These are phyloP conservation scores for Trifolium repens DNA, from an alignment of 306 rosid species.

Conservation along the genomic window DNA sequence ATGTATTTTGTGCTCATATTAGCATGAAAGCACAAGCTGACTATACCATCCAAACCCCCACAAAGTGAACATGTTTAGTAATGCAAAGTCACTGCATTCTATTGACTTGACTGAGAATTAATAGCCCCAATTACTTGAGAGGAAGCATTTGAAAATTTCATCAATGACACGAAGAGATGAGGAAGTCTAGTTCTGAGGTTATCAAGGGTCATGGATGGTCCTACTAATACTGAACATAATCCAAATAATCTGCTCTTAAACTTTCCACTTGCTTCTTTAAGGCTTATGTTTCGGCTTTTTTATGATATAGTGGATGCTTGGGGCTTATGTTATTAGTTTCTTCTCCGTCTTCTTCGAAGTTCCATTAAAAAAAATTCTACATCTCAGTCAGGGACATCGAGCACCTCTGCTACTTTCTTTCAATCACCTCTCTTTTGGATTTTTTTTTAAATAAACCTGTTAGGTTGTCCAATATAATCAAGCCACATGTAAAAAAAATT, in stretches of 20 bases:
- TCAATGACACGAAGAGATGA: slow-evolving; percentile 60
- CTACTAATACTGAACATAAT: slow-evolving; percentile 57
- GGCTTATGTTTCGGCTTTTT: slow-evolving; percentile 66
- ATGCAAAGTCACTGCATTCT: slow-evolving; percentile 46
- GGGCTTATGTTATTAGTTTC: slow-evolving; percentile 51
- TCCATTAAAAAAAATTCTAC: slow-evolving; percentile 43
- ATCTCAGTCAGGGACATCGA: slow-evolving; percentile 49
- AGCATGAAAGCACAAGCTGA: slow-evolving; percentile 7
- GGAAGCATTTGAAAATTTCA: slow-evolving; percentile 64
- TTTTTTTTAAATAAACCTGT: too few relatives aligned
- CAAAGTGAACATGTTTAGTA: slow-evolving; percentile 24
- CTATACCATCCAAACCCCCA: slow-evolving; percentile 23
- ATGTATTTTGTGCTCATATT: slow-evolving; percentile 32
- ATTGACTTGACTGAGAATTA: slow-evolving; percentile 40
- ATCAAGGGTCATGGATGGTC: slow-evolving; percentile 56
- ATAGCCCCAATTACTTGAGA: slow-evolving; percentile 61
- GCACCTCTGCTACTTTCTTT: slow-evolving; percentile 65
- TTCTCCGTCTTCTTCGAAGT: slow-evolving; percentile 43
- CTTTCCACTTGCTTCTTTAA: slow-evolving; percentile 66
- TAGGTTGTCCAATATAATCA: too few relatives aligned
- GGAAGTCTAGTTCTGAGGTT: slow-evolving; percentile 73
- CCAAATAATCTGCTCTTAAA: slow-evolving; percentile 55
- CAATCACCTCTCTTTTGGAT: slow-evolving; percentile 18
- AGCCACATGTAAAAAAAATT: too few relatives aligned
- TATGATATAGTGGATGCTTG: slow-evolving; percentile 61